Evolutionary conservation across 1,284 basidiomycete species (phyloP).

Genomic region (Rhodotorula sp.): DNA sequence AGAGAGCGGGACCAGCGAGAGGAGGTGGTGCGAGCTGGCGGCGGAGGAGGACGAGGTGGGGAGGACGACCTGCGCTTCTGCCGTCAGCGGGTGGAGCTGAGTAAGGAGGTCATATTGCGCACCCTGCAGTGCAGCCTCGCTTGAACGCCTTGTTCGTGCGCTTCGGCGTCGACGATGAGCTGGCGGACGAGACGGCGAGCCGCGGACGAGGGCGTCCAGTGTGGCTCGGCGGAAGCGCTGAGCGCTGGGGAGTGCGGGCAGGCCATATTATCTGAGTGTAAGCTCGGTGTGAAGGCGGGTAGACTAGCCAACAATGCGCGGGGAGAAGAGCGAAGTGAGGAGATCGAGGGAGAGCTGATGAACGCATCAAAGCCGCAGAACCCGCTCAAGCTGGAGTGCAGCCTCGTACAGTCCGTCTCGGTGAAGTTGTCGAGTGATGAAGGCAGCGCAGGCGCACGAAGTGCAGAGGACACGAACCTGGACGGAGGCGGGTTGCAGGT

Average conservation of each 20-base stretch:
- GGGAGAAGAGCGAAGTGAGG: too few species aligned
- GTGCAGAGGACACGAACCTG: too few species aligned
- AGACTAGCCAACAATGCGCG: background rate
- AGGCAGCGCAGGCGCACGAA: too few species aligned
- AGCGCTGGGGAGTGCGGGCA: background rate
- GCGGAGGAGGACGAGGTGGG: background rate
- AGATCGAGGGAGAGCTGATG: background rate
- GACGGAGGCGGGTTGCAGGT: background rate
- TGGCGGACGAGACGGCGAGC: slow-evolving; percentile 11
- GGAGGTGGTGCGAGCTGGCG: background rate
- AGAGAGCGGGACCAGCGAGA: slow-evolving; percentile 10
- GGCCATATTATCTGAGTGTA: too few species aligned
- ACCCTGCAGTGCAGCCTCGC: slow-evolving; percentile 21
- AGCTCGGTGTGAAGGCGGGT: background rate
- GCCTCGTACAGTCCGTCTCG: too few species aligned
- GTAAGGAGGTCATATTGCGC: background rate
- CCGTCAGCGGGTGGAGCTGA: background rate
- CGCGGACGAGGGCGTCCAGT: slow-evolving; percentile 1
- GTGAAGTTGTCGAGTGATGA: too few species aligned
- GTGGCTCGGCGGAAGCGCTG: background rate
- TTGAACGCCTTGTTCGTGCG: background rate
- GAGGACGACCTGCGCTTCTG: slow-evolving; percentile 10
- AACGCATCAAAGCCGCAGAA: background rate
- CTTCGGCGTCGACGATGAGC: slow-evolving; percentile 20
- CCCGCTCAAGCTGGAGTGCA: too few species aligned